Evolutionary conservation across 768 basidiomycete genomes (phyloP).

Genomic region (Mycena chlorophos): DNA sequence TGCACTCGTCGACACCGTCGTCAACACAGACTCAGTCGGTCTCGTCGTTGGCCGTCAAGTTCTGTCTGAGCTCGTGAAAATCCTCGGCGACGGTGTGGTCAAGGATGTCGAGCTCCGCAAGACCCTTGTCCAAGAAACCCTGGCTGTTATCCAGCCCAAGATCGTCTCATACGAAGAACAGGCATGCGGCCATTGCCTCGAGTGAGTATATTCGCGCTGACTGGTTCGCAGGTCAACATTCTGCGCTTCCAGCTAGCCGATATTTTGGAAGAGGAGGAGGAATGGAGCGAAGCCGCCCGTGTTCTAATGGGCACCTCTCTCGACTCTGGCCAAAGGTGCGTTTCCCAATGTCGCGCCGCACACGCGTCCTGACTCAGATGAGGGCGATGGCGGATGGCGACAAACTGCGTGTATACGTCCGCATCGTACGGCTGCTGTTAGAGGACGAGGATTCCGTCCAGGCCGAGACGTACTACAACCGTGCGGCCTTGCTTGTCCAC

Average conservation of each 20-base stretch:
- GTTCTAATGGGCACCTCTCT: constrained; percentile 91
- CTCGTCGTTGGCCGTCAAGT: constrained; percentile 89
- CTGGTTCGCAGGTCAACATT: constrained; percentile 65
- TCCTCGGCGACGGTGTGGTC: constrained; percentile 57
- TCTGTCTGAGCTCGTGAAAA: constrained; percentile 78
- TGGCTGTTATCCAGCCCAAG: constrained; percentile 69
- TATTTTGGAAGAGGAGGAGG: constrained; percentile 84
- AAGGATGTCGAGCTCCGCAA: constrained; percentile 60
- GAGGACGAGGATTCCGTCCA: constrained; percentile 97
- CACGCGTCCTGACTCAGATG: constrained; percentile 16
- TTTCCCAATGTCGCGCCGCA: background rate
- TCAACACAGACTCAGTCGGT: constrained; percentile 78
- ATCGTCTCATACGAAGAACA: constrained; percentile 95
- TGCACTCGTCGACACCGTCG: constrained; percentile 73
- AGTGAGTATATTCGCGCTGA: constrained; percentile 1
- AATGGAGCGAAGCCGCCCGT: constrained; percentile 90
- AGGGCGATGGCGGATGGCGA: constrained; percentile 77
- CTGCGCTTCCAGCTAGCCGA: constrained; percentile 90
- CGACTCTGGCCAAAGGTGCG: constrained; percentile 84
- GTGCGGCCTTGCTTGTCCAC: constrained; percentile 88
- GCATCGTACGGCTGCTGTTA: constrained; percentile 89
- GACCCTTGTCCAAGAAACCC: constrained; percentile 72
- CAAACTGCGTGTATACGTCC: constrained; percentile 87
- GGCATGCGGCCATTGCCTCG: constrained; percentile 45
- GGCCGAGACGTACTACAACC: constrained; percentile 98